These are phyloP conservation scores for Globisporangium cederbergense DNA, from an alignment of 352 stramenopile species.

Conservation along the genomic window DNA sequence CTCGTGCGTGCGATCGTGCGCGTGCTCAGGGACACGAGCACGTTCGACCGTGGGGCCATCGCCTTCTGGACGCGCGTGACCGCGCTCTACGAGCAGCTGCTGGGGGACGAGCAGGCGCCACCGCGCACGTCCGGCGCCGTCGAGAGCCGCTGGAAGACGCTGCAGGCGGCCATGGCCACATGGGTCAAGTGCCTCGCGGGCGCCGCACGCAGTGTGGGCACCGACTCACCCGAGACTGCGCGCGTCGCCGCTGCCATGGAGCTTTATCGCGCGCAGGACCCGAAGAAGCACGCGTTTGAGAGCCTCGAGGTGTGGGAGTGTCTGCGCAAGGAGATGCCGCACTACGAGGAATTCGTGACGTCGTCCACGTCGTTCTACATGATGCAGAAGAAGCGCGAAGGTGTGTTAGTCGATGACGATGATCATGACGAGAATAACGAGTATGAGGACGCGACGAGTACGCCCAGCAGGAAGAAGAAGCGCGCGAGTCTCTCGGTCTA, in stretches of 20 bases:
- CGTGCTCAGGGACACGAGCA: not conserved
- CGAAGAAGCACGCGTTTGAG: conserved; percentile 9
- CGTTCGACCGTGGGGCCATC: not conserved
- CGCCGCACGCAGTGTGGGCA: not conserved
- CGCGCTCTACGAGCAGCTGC: conserved; percentile 6
- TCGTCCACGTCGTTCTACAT: conserved; percentile 12
- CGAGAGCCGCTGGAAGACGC: conserved; percentile 16
- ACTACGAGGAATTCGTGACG: conserved; percentile 11
- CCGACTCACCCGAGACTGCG: not conserved
- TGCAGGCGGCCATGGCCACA: conserved; percentile 4
- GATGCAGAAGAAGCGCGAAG: conserved; percentile 12
- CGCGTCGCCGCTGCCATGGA: conserved; percentile 6
- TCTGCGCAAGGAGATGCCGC: conserved; percentile 14
- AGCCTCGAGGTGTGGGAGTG: conserved; percentile 13
- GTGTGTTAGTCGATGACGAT: not conserved
- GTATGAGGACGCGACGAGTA: not conserved
- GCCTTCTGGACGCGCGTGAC: conserved; percentile 13
- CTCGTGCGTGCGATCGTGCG: conserved; percentile 14
- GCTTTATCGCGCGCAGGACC: conserved; percentile 10
- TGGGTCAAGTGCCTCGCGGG: conserved; percentile 5
- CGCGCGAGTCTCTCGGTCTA: conserved; percentile 4
- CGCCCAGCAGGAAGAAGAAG: conserved; percentile 5
- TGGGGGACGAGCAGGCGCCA: conserved; percentile 5
- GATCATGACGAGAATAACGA: not conserved
- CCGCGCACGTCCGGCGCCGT: conserved; percentile 8